phyloP scores from a whole-genome alignment of 148 eudicot species.

The Vaccinium corymbosum region DNA sequence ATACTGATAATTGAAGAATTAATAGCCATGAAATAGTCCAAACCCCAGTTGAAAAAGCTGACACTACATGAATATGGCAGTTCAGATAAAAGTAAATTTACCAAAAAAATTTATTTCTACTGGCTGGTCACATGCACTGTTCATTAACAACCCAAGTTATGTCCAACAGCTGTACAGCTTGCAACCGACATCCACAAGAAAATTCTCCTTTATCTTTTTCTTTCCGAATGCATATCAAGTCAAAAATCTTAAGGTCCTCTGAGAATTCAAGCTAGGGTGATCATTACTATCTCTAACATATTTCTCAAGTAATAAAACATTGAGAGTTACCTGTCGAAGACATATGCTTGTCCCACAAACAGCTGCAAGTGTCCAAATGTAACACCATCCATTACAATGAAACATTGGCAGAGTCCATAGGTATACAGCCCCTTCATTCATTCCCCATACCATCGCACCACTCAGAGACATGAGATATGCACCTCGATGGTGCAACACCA shows the following conservation, averaged over 20 bases:
- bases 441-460: slow-evolving; percentile 65
- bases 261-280: background rate
- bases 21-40: background rate
- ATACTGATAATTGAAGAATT: too few species aligned
- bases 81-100: background rate
- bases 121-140: background rate
- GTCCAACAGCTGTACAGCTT: background rate
- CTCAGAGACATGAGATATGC: slow-evolving; percentile 85
- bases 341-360: slow-evolving; percentile 89
- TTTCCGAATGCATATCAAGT: background rate
- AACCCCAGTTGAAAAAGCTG: background rate
- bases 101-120: too few species aligned
- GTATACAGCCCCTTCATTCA: slow-evolving; percentile 81
- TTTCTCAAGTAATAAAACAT: background rate
- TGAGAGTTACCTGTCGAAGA: slow-evolving; percentile 74
- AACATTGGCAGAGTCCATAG: slow-evolving; percentile 98
- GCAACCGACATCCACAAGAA: background rate
- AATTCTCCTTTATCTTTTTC: background rate
- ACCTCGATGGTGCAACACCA: slow-evolving; percentile 89
- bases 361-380: slow-evolving; percentile 91
- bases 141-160: background rate
- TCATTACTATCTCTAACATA: background rate
- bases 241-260: background rate
- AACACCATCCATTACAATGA: slow-evolving; percentile 99
- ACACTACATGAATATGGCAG: background rate